Percentiles rank a stretch among this genome's conserved stretches.
phyloP scores from a whole-genome alignment of 345 rosid species.

The Rhodomyrtus tomentosa region DNA sequence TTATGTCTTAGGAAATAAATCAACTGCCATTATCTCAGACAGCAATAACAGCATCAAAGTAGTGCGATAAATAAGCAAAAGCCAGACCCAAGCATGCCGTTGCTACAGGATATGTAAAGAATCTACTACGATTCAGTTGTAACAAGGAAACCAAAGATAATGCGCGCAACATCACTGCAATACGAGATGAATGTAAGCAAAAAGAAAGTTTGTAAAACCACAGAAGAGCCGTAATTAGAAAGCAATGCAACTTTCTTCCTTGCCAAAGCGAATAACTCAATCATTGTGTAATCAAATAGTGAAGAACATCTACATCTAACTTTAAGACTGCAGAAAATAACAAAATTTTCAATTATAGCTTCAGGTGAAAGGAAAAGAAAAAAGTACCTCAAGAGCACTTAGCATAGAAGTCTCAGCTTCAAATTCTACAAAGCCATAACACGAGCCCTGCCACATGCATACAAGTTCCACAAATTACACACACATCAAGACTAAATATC shows the following conservation, averaged over 20 bases:
- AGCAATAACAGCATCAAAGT: not conserved
- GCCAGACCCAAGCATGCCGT: not conserved
- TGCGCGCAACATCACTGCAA: not conserved
- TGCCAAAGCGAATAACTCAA: not conserved
- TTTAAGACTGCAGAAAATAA: not conserved
- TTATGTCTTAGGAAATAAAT: not conserved
- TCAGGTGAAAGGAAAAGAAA: not conserved
- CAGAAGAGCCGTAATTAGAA: not conserved
- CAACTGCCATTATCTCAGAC: not conserved
- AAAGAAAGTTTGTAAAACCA: not conserved
- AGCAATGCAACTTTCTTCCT: not conserved
- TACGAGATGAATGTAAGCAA: not conserved
- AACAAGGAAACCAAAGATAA: not conserved
- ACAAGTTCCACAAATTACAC: not conserved
- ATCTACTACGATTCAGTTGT: not conserved
- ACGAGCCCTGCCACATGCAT: conserved; percentile 16
- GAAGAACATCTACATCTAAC: not conserved
- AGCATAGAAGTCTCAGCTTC: conserved; percentile 55
- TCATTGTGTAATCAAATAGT: not conserved
- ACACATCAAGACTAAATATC: not conserved
- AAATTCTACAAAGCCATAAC: conserved; percentile 80
- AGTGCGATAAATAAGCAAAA: not conserved
- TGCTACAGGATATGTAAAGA: not conserved
- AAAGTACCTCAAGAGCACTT: conserved; percentile 48
- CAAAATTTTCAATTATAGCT: not conserved